phyloP scores from a whole-genome alignment of 2,329 filamentous ascomycete species.

The Hymenoscyphus scutula region DNA sequence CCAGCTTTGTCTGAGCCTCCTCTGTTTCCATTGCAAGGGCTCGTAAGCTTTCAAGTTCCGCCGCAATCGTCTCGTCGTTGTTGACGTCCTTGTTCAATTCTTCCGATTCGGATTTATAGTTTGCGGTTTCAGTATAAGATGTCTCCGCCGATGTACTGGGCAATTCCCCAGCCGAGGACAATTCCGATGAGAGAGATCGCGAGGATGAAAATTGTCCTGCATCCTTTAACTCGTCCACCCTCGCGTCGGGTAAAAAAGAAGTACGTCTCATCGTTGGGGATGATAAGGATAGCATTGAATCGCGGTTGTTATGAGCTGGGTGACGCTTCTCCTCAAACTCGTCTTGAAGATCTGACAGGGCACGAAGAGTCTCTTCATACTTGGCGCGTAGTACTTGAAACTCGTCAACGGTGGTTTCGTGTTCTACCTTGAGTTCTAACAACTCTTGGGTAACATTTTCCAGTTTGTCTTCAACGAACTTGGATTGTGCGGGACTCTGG shows the following conservation, averaged over 20 bases:
- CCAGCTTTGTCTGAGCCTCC: slow-evolving; percentile 67
- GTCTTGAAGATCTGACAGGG: slow-evolving; percentile 82
- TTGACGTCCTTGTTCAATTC: slow-evolving; percentile 36
- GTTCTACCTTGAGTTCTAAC: slow-evolving; percentile 83
- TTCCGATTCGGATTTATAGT: slow-evolving; percentile 35
- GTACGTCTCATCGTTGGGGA: slow-evolving; percentile 59
- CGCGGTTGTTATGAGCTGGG: slow-evolving; percentile 44
- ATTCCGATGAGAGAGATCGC: slow-evolving; percentile 89
- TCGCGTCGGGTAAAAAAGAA: slow-evolving; percentile 81
- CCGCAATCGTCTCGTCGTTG: slow-evolving; percentile 47
- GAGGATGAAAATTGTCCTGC: slow-evolving; percentile 69
- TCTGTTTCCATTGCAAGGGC: slow-evolving; percentile 74
- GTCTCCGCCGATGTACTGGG: slow-evolving; percentile 58
- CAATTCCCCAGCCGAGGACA: slow-evolving; percentile 82
- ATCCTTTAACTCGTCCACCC: slow-evolving; percentile 69
- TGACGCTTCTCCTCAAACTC: slow-evolving; percentile 76
- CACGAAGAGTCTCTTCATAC: slow-evolving; percentile 84
- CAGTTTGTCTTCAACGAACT: slow-evolving; percentile 87
- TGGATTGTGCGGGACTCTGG: slow-evolving; percentile 74
- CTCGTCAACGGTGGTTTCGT: slow-evolving; percentile 79
- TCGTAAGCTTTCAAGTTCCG: slow-evolving; percentile 71
- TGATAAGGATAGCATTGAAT: slow-evolving; percentile 53
- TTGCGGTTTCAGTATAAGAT: slow-evolving; percentile 57
- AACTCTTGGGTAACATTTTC: slow-evolving; percentile 90
- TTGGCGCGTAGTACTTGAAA: slow-evolving; percentile 80